These are phyloP conservation scores for Jacaranda copaia DNA, from an alignment of 257 asterid genomes.

Conservation along the genomic window DNA sequence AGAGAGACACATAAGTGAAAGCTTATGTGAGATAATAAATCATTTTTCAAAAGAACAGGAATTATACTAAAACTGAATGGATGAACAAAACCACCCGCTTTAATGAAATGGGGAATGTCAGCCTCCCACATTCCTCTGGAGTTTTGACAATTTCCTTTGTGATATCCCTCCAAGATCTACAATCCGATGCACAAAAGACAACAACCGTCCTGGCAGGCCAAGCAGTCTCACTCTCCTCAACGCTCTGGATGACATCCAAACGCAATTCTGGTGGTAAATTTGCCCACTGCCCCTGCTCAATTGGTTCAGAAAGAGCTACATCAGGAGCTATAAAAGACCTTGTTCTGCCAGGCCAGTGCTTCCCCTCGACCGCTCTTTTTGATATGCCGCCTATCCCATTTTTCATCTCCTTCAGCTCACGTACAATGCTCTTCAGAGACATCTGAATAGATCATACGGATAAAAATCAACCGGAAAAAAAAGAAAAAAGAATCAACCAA, in stretches of 20 bases:
- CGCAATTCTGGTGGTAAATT: constrained; percentile 89
- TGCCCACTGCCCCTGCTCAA: constrained; percentile 93
- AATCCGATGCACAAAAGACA: constrained; percentile 90
- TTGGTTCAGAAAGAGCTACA: constrained; percentile 56
- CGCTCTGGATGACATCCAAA: constrained; percentile 78
- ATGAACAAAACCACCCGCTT: constrained; percentile 66
- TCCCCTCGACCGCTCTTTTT: constrained; percentile 62
- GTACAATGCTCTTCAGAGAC: constrained; percentile 84
- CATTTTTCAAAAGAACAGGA: neutral
- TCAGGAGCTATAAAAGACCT: constrained; percentile 77
- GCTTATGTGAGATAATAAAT: constrained; percentile 8
- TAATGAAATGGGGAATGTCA: constrained; percentile 88
- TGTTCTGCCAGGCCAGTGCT: constrained; percentile 71
- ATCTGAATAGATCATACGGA: constrained; percentile 46
- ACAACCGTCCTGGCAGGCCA: constrained; percentile 91
- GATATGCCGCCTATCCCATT: constrained; percentile 85
- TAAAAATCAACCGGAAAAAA: too few species aligned
- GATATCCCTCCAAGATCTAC: constrained; percentile 91
- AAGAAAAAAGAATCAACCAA: neutral
- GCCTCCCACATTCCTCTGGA: constrained; percentile 91
- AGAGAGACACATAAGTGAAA: neutral
- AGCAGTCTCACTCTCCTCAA: constrained; percentile 87
- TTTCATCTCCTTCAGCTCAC: constrained; percentile 80
- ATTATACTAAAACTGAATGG: constrained; percentile 10
- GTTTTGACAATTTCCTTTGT: constrained; percentile 94